Evolutionary conservation across 75 land plant species (phyloP), one percentile per base, ranked within the genome.

Genomic region (Larix kaempferi): DNA sequence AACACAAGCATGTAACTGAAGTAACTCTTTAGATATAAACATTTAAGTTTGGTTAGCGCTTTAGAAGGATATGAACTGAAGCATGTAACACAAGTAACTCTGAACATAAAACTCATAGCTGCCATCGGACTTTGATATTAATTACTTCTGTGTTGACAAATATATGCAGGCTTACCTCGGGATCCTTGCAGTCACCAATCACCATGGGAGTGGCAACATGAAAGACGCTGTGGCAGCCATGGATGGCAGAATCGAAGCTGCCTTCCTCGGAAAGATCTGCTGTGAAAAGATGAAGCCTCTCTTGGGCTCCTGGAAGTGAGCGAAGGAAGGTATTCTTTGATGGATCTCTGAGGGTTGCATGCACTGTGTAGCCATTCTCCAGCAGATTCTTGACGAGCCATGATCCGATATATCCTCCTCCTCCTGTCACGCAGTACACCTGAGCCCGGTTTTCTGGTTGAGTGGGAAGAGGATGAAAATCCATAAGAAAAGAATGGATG

Each of bases 191-290:
- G 5, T 59, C 21, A 6, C 22, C 62, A 4, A 59, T 6, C 33
- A 29, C 33, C 33, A 29, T 29, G 4, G 62, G 22, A 21, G 62
- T 59, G 19, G 62, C 62, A n/a, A 59, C 21, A 23, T 59, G 21
- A n/a, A 59, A 21, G 62, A 59, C 62, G 62, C 5, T 5, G 23
- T 59, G 23, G 7, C 62, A 59, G 23, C 62, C 62, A 5, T 59
- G 7, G 19, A 59, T 59, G 62, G 62, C 62, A 59, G 62, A 59
- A 77, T 84, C 80, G 44, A 84, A 84, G 27, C 77, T 55, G 15
- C 84, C 86, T 11, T 57, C 23, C 23, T 72, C 71, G 23, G 72
- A 75, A 12, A 84, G 74, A 61, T 84, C 80, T 11, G 85, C 85
- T 57, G 69, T 66, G 33, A 80, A 44, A 33, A 84, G 85, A 52